Evolutionary conservation across 2,329 filamentous ascomycete species (phyloP).

Genomic region (Diplodia intermedia): DNA sequence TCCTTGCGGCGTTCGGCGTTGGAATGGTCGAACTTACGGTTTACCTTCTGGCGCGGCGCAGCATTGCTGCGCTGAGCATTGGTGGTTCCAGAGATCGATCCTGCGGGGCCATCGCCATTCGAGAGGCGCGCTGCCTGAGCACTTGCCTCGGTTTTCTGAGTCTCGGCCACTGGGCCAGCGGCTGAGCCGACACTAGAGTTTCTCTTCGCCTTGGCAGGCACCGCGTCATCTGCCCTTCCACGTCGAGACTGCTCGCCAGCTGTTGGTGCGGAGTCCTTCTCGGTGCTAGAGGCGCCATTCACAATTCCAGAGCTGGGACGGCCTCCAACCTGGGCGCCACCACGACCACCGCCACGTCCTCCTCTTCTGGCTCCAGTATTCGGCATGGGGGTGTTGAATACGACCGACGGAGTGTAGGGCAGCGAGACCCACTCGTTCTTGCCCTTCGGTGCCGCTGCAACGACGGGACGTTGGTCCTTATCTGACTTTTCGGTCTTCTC

Average conservation of each 20-base stretch:
- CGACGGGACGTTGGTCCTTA: slow-evolving; percentile 58
- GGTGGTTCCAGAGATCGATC: slow-evolving; percentile 15
- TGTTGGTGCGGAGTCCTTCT: slow-evolving; percentile 45
- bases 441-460: slow-evolving; percentile 56
- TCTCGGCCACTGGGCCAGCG: slow-evolving; percentile 37
- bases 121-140: slow-evolving; percentile 28
- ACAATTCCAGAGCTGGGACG: slow-evolving; percentile 47
- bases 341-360: slow-evolving; percentile 60
- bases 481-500: slow-evolving; percentile 71
- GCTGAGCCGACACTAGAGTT: slow-evolving; percentile 44
- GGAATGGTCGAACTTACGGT: slow-evolving; percentile 27
- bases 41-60: slow-evolving; percentile 27
- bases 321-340: slow-evolving; percentile 62
- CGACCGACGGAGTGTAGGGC: slow-evolving; percentile 81
- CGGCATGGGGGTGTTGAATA: slow-evolving; percentile 85
- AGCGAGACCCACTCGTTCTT: slow-evolving; percentile 89
- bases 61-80: slow-evolving; percentile 13
- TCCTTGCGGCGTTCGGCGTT: slow-evolving; percentile 28
- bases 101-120: slow-evolving; percentile 14
- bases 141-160: slow-evolving; percentile 36
- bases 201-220: slow-evolving; percentile 46
- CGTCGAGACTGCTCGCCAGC: slow-evolving; percentile 45
- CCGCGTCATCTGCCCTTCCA: slow-evolving; percentile 43
- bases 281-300: slow-evolving; percentile 48
- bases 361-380: slow-evolving; percentile 49